phyloP scores from a whole-genome alignment of 2,329 filamentous ascomycete genomes.

The Fusarium irregulare region DNA sequence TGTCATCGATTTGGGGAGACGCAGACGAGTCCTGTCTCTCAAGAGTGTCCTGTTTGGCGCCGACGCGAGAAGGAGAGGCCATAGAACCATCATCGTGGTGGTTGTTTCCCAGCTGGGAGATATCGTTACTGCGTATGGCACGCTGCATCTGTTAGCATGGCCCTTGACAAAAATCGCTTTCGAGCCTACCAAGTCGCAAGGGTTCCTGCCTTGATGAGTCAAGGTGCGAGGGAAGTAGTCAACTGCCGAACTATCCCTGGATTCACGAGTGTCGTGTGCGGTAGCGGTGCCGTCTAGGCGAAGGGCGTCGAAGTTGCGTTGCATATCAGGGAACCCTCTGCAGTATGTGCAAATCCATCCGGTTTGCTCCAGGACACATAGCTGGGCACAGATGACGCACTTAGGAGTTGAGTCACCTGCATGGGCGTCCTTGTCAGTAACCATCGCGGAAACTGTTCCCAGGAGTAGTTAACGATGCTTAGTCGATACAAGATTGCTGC shows the following conservation, averaged over 20 bases:
- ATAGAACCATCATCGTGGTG: neutral
- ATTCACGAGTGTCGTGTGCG: neutral
- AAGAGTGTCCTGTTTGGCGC: neutral
- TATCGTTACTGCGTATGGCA: neutral
- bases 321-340: neutral
- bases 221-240: neutral
- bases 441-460: neutral
- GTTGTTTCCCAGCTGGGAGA: neutral
- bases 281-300: neutral
- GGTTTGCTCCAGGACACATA: neutral
- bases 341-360: neutral
- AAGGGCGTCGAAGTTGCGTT: neutral
- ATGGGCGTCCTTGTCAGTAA: neutral
- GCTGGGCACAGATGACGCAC: neutral
- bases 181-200: neutral
- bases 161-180: neutral
- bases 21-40: neutral
- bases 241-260: neutral
- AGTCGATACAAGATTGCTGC: neutral
- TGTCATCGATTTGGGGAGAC: neutral
- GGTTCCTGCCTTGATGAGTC: neutral
- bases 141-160: slow-evolving; percentile 8
- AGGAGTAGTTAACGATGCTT: neutral
- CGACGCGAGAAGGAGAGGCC: neutral
- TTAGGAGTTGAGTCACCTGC: neutral